Evolutionary conservation across 176 grass and related monocot species (phyloP), one percentile per base, ranked within the genome.

Genomic region (Cocos nucifera): DNA sequence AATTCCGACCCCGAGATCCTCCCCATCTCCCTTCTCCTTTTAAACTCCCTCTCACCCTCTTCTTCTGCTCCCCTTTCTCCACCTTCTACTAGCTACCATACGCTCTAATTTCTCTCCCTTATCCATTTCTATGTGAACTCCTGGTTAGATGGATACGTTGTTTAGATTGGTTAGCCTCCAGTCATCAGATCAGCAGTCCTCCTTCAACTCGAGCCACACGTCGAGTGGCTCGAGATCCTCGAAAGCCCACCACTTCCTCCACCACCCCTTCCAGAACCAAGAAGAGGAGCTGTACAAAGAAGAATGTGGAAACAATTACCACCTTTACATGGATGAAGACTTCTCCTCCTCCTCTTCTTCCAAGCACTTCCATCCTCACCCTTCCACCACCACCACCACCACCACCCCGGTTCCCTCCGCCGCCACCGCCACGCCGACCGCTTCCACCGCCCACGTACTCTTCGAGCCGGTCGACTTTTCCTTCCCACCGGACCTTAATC

Each of bases 291-390:
- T 72, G 59, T 86, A 82, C 70, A 76, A 80, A 76, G 86, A 97
- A 91, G 92, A 97, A 97, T 95, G 91, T 80, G 83, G 87, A 80
- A 73, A 53, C 61, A 71, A 85, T 74, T 61, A 64, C 62, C 72
- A 89, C 53, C 69, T 85, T 73, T 97, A 88, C 92, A 97, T 97
- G 92, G 92, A 97, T 88, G 92, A 97, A 85, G 92, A 97, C 85
- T 91, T 91, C 85, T 99, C 94, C 22, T 97, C 94, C 19, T 89
- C 94, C 22, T 90, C 87, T 9, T 89, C 88, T n/a, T 92, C 88
- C 30, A 83, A 71, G 77, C 88, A 99, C 67, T 84, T 82, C 57
- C 79, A 85, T 27, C 68, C 67, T 17, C 67, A 72, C 54, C 63
- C 72, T 52, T 44, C 56, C 24, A 35, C 62, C 55, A 39, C 70